Evolutionary conservation across 2,329 filamentous ascomycete genomes (phyloP).

Genomic region (Xylariaceae sp.): DNA sequence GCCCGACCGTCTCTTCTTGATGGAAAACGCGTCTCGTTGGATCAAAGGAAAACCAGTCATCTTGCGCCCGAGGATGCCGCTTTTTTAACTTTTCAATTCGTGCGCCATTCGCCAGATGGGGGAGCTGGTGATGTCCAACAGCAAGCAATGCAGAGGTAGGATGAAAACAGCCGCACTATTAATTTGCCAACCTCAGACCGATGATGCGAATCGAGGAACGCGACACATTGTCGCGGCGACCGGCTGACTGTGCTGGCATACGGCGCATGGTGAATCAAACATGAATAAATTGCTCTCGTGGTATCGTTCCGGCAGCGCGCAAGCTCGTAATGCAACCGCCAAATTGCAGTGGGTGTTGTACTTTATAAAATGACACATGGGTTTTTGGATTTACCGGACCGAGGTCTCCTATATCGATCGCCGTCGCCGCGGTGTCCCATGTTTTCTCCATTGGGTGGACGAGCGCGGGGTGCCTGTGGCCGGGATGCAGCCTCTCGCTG

Average conservation of each 20-base stretch:
- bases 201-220: constrained; percentile 7
- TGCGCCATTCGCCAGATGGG: constrained; percentile 42
- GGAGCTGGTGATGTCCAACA: constrained; percentile 32
- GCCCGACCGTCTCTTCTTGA: constrained; percentile 26
- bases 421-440: constrained; percentile 17
- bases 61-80: constrained; percentile 33
- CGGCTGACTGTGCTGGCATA: constrained; percentile 14
- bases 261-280: constrained; percentile 17
- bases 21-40: constrained; percentile 26
- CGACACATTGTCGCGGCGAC: constrained; percentile 7
- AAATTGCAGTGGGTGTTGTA: constrained; percentile 8
- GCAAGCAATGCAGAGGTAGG: constrained; percentile 29
- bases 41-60: constrained; percentile 28
- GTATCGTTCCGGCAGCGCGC: constrained; percentile 22
- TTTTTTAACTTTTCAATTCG: constrained; percentile 34
- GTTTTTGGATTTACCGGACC: constrained; percentile 32
- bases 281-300: constrained; percentile 21
- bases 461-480: constrained; percentile 26
- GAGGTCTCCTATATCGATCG: constrained; percentile 27
- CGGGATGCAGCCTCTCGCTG: constrained; percentile 64
- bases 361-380: constrained; percentile 44
- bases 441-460: constrained; percentile 26
- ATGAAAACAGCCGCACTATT: constrained; percentile 22
- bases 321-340: constrained; percentile 18
- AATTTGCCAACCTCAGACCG: constrained; percentile 14